Base-by-base conservation (phyloP, 176 grass and related monocot species). In the Urochloa ruziziensis region DNA sequence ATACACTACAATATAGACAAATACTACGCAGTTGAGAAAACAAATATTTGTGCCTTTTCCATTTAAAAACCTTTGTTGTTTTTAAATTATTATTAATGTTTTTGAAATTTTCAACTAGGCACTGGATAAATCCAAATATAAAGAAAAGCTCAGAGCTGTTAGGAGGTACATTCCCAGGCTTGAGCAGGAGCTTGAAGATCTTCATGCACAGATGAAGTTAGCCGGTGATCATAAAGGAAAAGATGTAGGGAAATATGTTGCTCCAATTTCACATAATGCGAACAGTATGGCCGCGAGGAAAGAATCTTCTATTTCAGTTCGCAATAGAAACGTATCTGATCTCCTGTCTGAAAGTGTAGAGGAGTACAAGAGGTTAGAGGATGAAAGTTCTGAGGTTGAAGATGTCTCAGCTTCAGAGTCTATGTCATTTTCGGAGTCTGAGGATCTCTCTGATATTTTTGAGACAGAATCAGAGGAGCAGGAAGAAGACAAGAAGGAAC, bases 111-210 rank as follows among this genome's bases (percentile, higher is more conserved):
- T 51, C 43, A 58, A 86, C 28, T 81, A 98, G 96, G 93, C 96
- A 69, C 81, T 98, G 34, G 96, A 98, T 80, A 98, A 98, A 89
- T 98, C 96, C 57, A 98, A 93, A 87, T 83, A 92, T 61, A 88
- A 82, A 62, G 93, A 98, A 29, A 36, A 40, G 29, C 87, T 98
- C 17, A 78, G 82, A 71, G 89, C 82, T 71, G 75, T 95, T 59
- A 84, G 93, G 74, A 73, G 91, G 62, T 90, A 90, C 51, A 98
- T 98, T 85, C 93, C 91, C 11, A 95, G 85, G 75, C 96, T 98
- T 86, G 86, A 98, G 51, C 89, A 94, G 77, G 96, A 94, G 43
- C 96, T 98, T 56, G 87, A 90, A 85, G 80, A 91, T 86, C 89
- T 94, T 82, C 89, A 92, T 24, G 83, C 88, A 27, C 89, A 83